phyloP scores from a whole-genome alignment of 257 asterid species.

The Haberlea rhodopensis region DNA sequence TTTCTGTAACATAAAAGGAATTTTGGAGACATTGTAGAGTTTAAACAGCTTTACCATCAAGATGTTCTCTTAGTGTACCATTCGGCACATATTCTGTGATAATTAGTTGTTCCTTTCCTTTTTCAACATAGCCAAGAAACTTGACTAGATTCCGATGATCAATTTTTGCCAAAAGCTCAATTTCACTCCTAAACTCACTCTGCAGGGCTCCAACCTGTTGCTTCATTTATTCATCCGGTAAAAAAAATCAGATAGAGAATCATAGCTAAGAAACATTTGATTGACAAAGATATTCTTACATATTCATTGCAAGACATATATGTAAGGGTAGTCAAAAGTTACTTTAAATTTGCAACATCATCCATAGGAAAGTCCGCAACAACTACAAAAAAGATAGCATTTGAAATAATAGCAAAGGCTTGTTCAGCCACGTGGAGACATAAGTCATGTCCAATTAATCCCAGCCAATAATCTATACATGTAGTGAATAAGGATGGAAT shows the following conservation, averaged over 20 bases:
- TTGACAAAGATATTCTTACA: background rate
- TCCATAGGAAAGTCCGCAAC: background rate
- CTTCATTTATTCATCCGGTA: constrained; percentile 36
- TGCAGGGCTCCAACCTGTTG: constrained; percentile 57
- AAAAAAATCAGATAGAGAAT: constrained; percentile 11
- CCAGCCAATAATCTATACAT: background rate
- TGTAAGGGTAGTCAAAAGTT: background rate
- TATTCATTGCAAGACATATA: background rate
- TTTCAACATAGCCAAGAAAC: constrained; percentile 89
- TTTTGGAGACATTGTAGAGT: constrained; percentile 18
- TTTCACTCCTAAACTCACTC: constrained; percentile 83
- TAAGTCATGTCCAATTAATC: background rate
- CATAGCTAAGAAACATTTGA: constrained; percentile 2
- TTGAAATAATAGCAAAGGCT: constrained; percentile 6
- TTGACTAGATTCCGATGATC: constrained; percentile 94
- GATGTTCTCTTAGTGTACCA: constrained; percentile 94
- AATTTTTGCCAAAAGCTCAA: constrained; percentile 89
- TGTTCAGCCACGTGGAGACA: background rate
- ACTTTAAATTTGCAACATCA: constrained; percentile 1
- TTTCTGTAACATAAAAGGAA: background rate
- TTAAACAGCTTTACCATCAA: constrained; percentile 66
- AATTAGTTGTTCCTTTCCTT: constrained; percentile 78
- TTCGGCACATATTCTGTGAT: constrained; percentile 92
- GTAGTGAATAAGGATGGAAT: background rate
- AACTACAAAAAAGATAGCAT: background rate